A percentile compares a stretch with the other conserved stretches of the same genome.
phyloP scores from a whole-genome alignment of 2,329 filamentous ascomycete species.

The Orbilia blumenaviensis region DNA sequence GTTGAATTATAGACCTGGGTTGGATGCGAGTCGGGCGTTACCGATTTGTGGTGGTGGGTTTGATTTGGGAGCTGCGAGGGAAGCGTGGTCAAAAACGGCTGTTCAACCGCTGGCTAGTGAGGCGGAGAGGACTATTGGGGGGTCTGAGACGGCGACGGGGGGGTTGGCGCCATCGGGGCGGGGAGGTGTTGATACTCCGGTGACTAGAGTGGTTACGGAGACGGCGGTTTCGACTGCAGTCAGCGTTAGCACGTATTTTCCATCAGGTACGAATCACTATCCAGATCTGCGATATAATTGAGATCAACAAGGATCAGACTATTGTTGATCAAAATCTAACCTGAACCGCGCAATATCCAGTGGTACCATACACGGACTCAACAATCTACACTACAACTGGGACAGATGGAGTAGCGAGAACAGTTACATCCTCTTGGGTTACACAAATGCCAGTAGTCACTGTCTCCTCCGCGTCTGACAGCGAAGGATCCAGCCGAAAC shows the following conservation, averaged over 20 bases:
- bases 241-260: background rate
- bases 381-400: background rate
- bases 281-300: too few relatives aligned
- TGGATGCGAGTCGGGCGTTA: background rate
- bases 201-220: background rate
- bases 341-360: background rate
- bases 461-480: background rate
- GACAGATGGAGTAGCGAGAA: background rate
- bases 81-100: conserved; percentile 1
- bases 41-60: background rate
- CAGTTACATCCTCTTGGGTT: background rate
- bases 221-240: background rate
- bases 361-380: conserved; percentile 3
- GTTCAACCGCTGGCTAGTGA: background rate
- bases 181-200: background rate
- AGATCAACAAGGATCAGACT: too few relatives aligned
- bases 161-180: background rate
- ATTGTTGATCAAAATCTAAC: background rate
- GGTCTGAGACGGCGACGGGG: background rate
- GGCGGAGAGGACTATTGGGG: background rate
- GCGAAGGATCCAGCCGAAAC: background rate
- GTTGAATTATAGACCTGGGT: background rate
- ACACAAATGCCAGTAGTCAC: background rate
- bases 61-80: conserved; percentile 2
- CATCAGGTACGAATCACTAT: background rate